phyloP scores from a whole-genome alignment of 352 stramenopile species.

The Phytophthora podocarpi region DNA sequence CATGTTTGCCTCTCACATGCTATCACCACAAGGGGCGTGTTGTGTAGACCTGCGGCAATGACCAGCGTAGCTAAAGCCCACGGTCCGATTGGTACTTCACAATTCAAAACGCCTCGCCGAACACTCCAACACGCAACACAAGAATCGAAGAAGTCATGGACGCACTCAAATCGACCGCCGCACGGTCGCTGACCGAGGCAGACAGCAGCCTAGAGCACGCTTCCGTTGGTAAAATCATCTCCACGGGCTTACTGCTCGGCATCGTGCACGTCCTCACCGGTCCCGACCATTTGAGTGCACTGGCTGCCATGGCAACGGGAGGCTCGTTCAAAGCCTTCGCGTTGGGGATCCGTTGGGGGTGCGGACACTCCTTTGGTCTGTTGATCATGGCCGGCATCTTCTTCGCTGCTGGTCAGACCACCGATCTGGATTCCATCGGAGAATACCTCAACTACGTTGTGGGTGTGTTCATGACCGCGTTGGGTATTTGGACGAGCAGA shows the following conservation, averaged over 20 bases:
- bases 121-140: too few relatives aligned
- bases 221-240: slow-evolving; percentile 44
- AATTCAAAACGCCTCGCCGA: too few relatives aligned
- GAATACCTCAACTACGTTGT: slow-evolving; percentile 55
- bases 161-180: not conserved
- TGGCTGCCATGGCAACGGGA: slow-evolving; percentile 74
- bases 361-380: slow-evolving; percentile 80
- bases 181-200: slow-evolving; percentile 22
- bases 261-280: slow-evolving; percentile 55
- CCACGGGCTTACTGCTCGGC: slow-evolving; percentile 46
- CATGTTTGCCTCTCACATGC: too few relatives aligned
- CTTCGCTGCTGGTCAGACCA: slow-evolving; percentile 42
- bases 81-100: too few relatives aligned
- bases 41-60: too few relatives aligned
- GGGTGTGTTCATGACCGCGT: slow-evolving; percentile 57
- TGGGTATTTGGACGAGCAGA: slow-evolving; percentile 48
- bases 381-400: slow-evolving; percentile 71
- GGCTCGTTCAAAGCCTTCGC: slow-evolving; percentile 65
- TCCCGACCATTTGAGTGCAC: slow-evolving; percentile 75
- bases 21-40: too few relatives aligned
- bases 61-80: too few relatives aligned
- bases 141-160: slow-evolving; percentile 21
- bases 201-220: slow-evolving; percentile 36
- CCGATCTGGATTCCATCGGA: slow-evolving; percentile 41
- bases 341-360: slow-evolving; percentile 84